These are phyloP conservation scores for Ormosia emarginata DNA, from an alignment of 306 rosid species.

Conservation along the genomic window DNA sequence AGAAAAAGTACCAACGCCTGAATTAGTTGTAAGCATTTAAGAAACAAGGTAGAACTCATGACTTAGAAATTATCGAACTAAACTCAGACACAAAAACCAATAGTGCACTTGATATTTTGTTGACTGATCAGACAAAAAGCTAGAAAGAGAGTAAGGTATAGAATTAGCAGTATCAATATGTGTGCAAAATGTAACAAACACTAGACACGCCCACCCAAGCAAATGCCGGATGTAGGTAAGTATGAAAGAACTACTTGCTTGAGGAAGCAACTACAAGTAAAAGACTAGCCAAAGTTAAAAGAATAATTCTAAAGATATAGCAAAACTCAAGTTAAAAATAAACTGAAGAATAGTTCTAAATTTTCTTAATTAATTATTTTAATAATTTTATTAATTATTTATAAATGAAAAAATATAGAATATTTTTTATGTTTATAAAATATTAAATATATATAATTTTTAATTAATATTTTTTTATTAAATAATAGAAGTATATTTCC, in stretches of 20 bases:
- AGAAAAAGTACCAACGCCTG: not conserved
- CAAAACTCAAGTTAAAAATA: no score
- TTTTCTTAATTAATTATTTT: not conserved
- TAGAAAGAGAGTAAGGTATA: not conserved
- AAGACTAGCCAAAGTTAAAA: not conserved
- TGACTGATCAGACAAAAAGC: not conserved
- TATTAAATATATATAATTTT: no score
- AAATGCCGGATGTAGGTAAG: conserved; percentile 5
- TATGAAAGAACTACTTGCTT: not conserved
- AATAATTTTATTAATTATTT: no score
- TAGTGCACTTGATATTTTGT: conserved; percentile 12
- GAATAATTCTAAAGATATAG: not conserved
- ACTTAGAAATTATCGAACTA: not conserved
- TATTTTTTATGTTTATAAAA: no score
- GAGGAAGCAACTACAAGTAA: not conserved
- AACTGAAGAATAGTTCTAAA: not conserved
- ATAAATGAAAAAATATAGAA: no score
- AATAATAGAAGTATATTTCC: no score
- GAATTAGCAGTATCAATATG: not conserved
- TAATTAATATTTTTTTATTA: no score
- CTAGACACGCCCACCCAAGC: conserved; percentile 33
- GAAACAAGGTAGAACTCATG: not conserved
- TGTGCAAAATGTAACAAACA: conserved; percentile 25
- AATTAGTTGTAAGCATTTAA: not conserved
- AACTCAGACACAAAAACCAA: conserved; percentile 4